Evolutionary conservation across 1,284 basidiomycete genomes (phyloP).

Genomic region (Neonothopanus nambi): DNA sequence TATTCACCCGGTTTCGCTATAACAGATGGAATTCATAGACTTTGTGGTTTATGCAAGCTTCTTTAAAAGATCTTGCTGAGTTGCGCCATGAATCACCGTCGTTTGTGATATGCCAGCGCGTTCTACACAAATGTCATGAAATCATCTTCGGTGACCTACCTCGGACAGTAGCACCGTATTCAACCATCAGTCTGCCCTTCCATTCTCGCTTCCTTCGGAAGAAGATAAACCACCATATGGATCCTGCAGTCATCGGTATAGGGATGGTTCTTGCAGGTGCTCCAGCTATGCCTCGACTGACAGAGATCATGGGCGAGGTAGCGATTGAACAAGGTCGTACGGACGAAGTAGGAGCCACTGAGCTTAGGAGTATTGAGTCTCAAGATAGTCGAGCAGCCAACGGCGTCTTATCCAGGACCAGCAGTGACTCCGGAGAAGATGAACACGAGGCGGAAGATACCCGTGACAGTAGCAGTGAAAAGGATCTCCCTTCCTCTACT

Average conservation of each 20-base stretch:
- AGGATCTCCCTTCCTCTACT: not conserved
- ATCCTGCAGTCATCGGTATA: slow-evolving; percentile 84
- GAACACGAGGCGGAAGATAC: slow-evolving; percentile 24
- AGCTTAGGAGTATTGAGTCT: slow-evolving; percentile 49
- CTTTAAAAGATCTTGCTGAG: slow-evolving; percentile 81
- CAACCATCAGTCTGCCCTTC: slow-evolving; percentile 47
- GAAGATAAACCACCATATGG: slow-evolving; percentile 72
- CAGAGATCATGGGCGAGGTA: slow-evolving; percentile 75
- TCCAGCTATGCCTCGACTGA: slow-evolving; percentile 78
- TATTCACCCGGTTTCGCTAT: slow-evolving; percentile 21
- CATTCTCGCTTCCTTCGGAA: slow-evolving; percentile 51
- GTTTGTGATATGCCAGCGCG: slow-evolving; percentile 91
- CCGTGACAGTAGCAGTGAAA: slow-evolving; percentile 19
- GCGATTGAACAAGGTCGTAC: slow-evolving; percentile 87
- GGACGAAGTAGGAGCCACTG: slow-evolving; percentile 42
- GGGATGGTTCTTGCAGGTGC: slow-evolving; percentile 79
- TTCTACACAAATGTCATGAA: slow-evolving; percentile 92
- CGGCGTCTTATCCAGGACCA: slow-evolving; percentile 20
- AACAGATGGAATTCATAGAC: slow-evolving; percentile 56
- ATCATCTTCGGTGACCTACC: slow-evolving; percentile 94
- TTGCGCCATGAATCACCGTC: slow-evolving; percentile 70
- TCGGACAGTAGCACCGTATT: slow-evolving; percentile 67
- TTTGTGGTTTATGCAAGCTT: slow-evolving; percentile 97
- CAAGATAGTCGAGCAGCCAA: slow-evolving; percentile 37
- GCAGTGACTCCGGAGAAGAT: slow-evolving; percentile 20